Percentiles rank a stretch among this genome's conserved stretches.
These are phyloP conservation scores for Nemania sp. DNA, from an alignment of 2,329 filamentous ascomycete species.

Conservation along the genomic window DNA sequence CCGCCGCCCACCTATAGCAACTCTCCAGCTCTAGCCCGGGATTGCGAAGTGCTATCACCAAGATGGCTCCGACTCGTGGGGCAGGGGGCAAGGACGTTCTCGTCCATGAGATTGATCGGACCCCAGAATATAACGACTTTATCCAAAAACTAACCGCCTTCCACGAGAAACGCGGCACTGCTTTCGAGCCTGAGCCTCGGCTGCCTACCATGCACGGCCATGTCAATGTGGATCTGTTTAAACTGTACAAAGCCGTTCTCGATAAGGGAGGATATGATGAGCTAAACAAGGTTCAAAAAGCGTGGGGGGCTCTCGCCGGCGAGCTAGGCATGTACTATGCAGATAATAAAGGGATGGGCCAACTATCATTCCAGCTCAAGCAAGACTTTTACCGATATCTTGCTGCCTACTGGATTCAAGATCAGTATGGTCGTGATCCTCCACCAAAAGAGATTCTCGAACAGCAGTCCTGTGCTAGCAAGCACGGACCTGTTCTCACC, in stretches of 20 bases:
- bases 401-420: slow-evolving; percentile 86
- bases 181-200: slow-evolving; percentile 78
- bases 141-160: slow-evolving; percentile 78
- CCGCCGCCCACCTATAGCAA: background rate
- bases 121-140: slow-evolving; percentile 81
- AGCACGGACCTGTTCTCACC: slow-evolving; percentile 81
- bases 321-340: slow-evolving; percentile 80
- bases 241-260: slow-evolving; percentile 82
- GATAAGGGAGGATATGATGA: slow-evolving; percentile 87
- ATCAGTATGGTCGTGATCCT: slow-evolving; percentile 81
- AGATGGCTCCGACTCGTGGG: slow-evolving; percentile 50
- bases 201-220: slow-evolving; percentile 75
- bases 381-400: slow-evolving; percentile 91
- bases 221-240: slow-evolving; percentile 80
- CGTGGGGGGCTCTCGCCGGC: slow-evolving; percentile 83
- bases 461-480: slow-evolving; percentile 79
- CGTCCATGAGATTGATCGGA: slow-evolving; percentile 65
- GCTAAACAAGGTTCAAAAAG: slow-evolving; percentile 84
- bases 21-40: slow-evolving; percentile 5
- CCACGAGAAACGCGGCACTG: slow-evolving; percentile 82
- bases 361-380: slow-evolving; percentile 88
- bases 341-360: slow-evolving; percentile 73
- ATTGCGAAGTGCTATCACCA: slow-evolving; percentile 34
- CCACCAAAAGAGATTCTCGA: slow-evolving; percentile 91
- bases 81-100: slow-evolving; percentile 47